These are phyloP conservation scores for Elsinoe batatas DNA, from an alignment of 2,329 filamentous ascomycete species.

Conservation along the genomic window DNA sequence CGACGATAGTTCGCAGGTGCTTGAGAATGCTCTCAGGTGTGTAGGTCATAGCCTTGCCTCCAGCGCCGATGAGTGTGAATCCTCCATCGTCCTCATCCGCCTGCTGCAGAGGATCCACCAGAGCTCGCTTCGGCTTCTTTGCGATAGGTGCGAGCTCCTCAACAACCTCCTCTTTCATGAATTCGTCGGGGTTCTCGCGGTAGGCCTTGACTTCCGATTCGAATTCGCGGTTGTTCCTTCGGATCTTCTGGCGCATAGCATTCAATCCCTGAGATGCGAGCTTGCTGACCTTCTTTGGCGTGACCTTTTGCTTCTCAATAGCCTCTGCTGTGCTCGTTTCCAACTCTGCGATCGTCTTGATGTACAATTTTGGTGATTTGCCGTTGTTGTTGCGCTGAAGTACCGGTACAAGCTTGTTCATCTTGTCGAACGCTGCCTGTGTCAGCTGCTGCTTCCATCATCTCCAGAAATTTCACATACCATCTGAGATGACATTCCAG, in stretches of 20 bases:
- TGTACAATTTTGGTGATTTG: slow-evolving; percentile 79
- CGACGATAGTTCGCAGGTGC: slow-evolving; percentile 83
- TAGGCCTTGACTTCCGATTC: slow-evolving; percentile 79
- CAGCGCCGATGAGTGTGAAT: slow-evolving; percentile 79
- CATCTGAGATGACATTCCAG: slow-evolving; percentile 68
- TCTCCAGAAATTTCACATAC: background rate
- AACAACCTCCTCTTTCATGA: slow-evolving; percentile 76
- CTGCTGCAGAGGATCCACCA: slow-evolving; percentile 42
- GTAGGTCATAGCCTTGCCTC: slow-evolving; percentile 80
- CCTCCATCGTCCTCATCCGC: slow-evolving; percentile 64
- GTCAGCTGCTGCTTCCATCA: slow-evolving; percentile 5
- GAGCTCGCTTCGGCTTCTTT: slow-evolving; percentile 41
- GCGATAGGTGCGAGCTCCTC: slow-evolving; percentile 49
- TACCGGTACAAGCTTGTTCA: slow-evolving; percentile 42
- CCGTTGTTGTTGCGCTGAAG: slow-evolving; percentile 50
- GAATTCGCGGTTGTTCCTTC: slow-evolving; percentile 97
- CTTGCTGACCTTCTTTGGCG: slow-evolving; percentile 97
- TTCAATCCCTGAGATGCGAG: slow-evolving; percentile 90
- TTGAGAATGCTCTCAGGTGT: slow-evolving; percentile 98
- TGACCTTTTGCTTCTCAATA: slow-evolving; percentile 89
- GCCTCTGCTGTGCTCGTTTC: slow-evolving; percentile 93
- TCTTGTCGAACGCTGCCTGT: slow-evolving; percentile 47
- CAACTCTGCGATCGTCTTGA: slow-evolving; percentile 85
- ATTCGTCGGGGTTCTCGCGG: slow-evolving; percentile 72
- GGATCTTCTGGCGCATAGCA: slow-evolving; percentile 94